These are phyloP conservation scores for Tephrocybe rancida DNA, from an alignment of 768 basidiomycete species.

Conservation along the genomic window DNA sequence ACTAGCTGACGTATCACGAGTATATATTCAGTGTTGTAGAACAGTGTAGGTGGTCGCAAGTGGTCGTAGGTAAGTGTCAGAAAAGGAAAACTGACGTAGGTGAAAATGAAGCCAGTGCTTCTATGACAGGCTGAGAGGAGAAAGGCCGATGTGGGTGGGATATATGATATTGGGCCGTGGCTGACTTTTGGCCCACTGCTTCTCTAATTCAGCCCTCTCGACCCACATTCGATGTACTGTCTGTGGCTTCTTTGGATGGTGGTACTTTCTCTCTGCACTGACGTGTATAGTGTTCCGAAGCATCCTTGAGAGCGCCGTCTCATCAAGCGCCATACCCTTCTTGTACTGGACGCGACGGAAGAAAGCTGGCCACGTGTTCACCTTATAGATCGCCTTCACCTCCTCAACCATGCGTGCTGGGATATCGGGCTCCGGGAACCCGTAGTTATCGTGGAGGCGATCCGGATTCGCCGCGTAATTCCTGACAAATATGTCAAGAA, in stretches of 20 bases:
- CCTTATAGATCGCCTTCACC: constrained; percentile 46
- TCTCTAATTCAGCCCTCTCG: constrained; percentile 7
- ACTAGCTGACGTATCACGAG: neutral
- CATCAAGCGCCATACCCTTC: constrained; percentile 30
- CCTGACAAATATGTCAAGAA: constrained; percentile 41
- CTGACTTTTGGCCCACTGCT: constrained; percentile 12
- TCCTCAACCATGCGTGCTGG: constrained; percentile 42
- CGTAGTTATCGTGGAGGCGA: constrained; percentile 43
- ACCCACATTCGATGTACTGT: constrained; percentile 6
- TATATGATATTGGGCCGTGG: too few relatives aligned
- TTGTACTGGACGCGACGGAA: constrained; percentile 36
- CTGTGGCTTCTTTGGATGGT: constrained; percentile 7
- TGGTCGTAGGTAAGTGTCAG: too few relatives aligned
- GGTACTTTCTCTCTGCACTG: constrained; percentile 36
- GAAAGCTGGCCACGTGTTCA: constrained; percentile 42
- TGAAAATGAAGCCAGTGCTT: too few relatives aligned
- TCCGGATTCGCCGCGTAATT: constrained; percentile 28
- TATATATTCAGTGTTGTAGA: too few relatives aligned
- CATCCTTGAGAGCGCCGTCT: constrained; percentile 36
- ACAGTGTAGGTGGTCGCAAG: too few relatives aligned
- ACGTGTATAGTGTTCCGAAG: constrained; percentile 34
- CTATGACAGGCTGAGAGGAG: too few relatives aligned
- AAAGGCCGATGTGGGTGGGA: too few relatives aligned
- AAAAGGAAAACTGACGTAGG: too few relatives aligned
- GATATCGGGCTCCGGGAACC: constrained; percentile 40